Base-by-base conservation (phyloP, 2,329 filamentous ascomycete species). In the Penicillium vulpinum region DNA sequence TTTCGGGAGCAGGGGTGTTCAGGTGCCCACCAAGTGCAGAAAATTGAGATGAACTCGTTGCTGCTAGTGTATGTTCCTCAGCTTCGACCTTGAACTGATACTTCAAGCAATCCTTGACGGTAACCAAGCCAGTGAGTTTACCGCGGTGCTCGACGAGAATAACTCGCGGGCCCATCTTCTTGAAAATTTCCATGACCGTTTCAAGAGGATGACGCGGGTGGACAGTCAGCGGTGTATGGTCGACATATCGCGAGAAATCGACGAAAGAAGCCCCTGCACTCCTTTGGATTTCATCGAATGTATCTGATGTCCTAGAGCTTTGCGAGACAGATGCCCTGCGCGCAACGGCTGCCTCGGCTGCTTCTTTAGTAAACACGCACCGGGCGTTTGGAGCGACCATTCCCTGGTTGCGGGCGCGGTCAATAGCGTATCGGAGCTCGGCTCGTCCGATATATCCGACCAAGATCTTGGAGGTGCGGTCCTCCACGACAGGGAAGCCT, bases 151-250 rank as follows among this genome's bases (percentile, higher is more conserved):
- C 94, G 38, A 97, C 88, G 4, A 99, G 82, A 48, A 99, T 93
- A 6, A 97, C 92, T 1, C 94, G 85, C 0, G 93, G 94, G 0
- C 94, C 94, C 72, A 99, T 95, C 78, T 97, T 99, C 73, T 93
- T 93, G 80, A 99, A 99, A 11, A 99, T 82, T 70, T 99, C 94
- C 92, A 99, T 97, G 31, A 96, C 93, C 0, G 94, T 99, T 76
- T 99, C 94, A 0, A 99, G 85, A 0, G 93, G 90, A 0, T 97
- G 85, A 1, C 91, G 87, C 0, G 94, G 94, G 70, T 99, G 94
- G 1, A 92, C 92, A 0, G 92, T 90, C 2, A 99, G 85, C 0
- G 94, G 94, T 0, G 92, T 96, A 9, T 88, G 83, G 71, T 99
- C 93, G 51, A 96, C 88, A 70, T 93, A 97, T 46, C 89, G 87